Conservation (phyloP, 1,139 yeast species). For the Candida sojae region DNA sequence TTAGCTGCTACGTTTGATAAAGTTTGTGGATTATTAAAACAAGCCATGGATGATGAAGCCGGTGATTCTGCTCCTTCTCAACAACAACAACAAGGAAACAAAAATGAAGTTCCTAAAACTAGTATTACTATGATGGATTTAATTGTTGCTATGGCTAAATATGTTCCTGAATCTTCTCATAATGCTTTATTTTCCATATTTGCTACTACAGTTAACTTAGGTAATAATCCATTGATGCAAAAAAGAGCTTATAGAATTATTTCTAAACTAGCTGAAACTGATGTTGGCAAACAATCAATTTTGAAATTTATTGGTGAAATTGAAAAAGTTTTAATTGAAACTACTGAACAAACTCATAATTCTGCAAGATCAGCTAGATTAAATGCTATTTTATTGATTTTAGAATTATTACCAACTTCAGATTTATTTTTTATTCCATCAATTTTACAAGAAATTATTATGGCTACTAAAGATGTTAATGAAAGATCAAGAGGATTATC, state of each 20-base stretch:
- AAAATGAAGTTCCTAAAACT: conserved; percentile 47
- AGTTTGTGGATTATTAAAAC: conserved; percentile 76
- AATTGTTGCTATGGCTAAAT: conserved; percentile 82
- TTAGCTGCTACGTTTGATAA: conserved; percentile 78
- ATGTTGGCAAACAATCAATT: conserved; percentile 59
- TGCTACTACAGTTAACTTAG: conserved; percentile 58
- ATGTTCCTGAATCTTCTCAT: conserved; percentile 71
- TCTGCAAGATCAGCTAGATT: conserved; percentile 85
- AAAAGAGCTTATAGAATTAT: conserved; percentile 88
- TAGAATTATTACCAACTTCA: conserved; percentile 59
- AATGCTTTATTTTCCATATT: conserved; percentile 78
- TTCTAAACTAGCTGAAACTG: conserved; percentile 67
- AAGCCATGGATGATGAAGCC: conserved; percentile 69
- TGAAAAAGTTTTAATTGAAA: conserved; percentile 58
- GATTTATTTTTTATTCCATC: conserved; percentile 80
- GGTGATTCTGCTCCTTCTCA: conserved; percentile 11
- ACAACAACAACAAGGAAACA: conserved; percentile 25
- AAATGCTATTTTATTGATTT: conserved; percentile 60
- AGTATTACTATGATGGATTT: conserved; percentile 90
- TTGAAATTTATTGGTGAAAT: conserved; percentile 55
- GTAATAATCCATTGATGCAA: conserved; percentile 70
- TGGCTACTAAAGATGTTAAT: conserved; percentile 91
- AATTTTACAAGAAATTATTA: conserved; percentile 80
- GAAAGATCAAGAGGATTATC: conserved; percentile 89
- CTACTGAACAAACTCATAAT: conserved; percentile 61